Base-by-base conservation (phyloP, 2,329 filamentous ascomycete species). In the Blastomyces percursus region DNA sequence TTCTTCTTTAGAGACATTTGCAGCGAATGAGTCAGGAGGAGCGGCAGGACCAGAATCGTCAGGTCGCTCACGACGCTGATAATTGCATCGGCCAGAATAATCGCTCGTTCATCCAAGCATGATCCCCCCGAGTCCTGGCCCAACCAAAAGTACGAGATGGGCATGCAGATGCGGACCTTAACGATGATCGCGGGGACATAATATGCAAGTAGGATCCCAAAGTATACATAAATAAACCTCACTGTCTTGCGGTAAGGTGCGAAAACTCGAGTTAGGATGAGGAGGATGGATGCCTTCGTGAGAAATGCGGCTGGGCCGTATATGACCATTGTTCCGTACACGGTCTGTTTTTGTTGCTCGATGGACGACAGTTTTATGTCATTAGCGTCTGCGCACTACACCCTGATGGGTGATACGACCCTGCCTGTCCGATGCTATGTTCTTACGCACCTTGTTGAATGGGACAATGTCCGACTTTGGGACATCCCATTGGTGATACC, bases 1-100 rank as follows among this genome's bases (percentile, higher is more conserved):
- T 77, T 77, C 64, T 83, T 81, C 56, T 73, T 76, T 6, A 69
- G 65, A 0, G 79, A 75, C 30, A 84, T 72, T 64, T 80, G 75
- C 5, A 82, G 67, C 14, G 70, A 69, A 67, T 76, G 71, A 2
- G 80, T 75, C 8, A 77, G 76, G 14, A 76, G 75, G 21, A 84
- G 76, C 2, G 81, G 82, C 2, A 84, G 70, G 0, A 81, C 63
- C 12, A 82, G 78, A 27, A 82, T 75, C 11, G 79, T 73, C 59
- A 86, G 77, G 69, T 86, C 84, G 35, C 82, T 84, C 58, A 80
- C 70, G 32, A 84, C 83, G 70, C 85, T 86, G 67, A 85, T 78
- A 44, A 83, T 79, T 6, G 83, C 82, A 50, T 84, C 76, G 14
- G 78, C 77, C 40, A 82, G 74, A 35, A 83, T 76, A 42, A 83